phyloP scores from a whole-genome alignment of 2,329 filamentous ascomycete genomes.

The Trichoderma sp. region DNA sequence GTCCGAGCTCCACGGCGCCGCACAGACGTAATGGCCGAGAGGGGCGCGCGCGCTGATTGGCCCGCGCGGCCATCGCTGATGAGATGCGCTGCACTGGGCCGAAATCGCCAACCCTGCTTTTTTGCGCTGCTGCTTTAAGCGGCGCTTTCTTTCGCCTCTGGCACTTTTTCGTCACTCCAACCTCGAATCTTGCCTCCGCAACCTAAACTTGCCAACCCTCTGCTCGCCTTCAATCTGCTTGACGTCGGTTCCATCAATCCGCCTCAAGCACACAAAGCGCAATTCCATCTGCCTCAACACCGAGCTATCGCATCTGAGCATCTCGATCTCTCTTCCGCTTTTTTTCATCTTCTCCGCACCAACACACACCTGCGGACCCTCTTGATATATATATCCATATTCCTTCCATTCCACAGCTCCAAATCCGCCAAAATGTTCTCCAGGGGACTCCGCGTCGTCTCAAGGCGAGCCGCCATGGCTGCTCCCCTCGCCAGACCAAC shows the following conservation, averaged over 20 bases:
- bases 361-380: not conserved
- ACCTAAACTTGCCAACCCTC: not conserved
- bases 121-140: constrained; percentile 12
- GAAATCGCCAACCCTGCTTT: constrained; percentile 26
- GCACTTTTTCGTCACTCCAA: not conserved
- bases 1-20: constrained; percentile 9
- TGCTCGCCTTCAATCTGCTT: not conserved
- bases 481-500: constrained; percentile 43
- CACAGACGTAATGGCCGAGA: constrained; percentile 27
- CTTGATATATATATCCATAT: not conserved
- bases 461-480: constrained; percentile 47
- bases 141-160: not conserved
- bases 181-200: not conserved
- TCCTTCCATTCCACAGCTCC: not conserved
- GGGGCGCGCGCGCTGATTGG: constrained; percentile 22
- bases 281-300: not conserved
- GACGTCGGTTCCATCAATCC: not conserved
- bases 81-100: constrained; percentile 19
- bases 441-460: constrained; percentile 47
- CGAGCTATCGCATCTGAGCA: not conserved
- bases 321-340: not conserved
- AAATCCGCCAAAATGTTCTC: constrained; percentile 45
- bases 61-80: not conserved
- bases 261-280: not conserved
- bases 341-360: not conserved